These are phyloP conservation scores for Isochrysis galbana DNA, from an alignment of 78 protist species.

Conservation along the genomic window DNA sequence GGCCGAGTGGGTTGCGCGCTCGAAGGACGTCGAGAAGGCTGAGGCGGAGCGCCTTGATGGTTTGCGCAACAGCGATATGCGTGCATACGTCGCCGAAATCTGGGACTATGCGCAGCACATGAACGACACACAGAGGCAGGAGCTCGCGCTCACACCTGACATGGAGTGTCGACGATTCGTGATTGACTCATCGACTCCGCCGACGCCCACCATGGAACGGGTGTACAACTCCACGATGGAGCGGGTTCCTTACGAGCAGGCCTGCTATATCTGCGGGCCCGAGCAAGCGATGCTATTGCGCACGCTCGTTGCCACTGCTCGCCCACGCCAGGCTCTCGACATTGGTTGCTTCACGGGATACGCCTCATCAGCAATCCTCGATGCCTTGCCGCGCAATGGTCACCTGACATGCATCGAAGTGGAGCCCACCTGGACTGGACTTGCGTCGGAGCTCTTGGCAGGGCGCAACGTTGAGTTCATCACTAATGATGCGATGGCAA, in stretches of 20 bases:
- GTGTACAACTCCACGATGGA: neutral
- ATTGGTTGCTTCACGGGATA: neutral
- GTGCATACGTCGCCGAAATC: neutral
- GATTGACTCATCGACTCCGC: neutral
- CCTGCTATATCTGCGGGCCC: constrained; percentile 21
- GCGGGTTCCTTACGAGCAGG: constrained; percentile 20
- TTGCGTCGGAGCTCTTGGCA: neutral
- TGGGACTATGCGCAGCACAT: neutral
- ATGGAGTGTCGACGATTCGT: neutral
- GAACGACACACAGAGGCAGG: constrained; percentile 13
- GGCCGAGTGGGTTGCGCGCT: neutral
- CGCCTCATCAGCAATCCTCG: neutral
- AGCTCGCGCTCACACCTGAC: constrained; percentile 1
- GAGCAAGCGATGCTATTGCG: constrained; percentile 28
- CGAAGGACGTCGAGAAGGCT: neutral
- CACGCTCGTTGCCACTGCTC: neutral
- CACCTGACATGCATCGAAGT: neutral
- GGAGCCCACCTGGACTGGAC: neutral
- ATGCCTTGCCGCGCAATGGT: neutral
- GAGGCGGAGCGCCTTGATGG: neutral
- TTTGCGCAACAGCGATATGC: neutral
- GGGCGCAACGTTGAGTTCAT: neutral
- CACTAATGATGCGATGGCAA: neutral
- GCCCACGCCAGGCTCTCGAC: neutral
- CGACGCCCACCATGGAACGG: neutral